A percentile compares a stretch with the other conserved stretches of the same genome.
Evolutionary conservation across 2,329 filamentous ascomycete species (phyloP).

Genomic region (Apiospora malaysiana): DNA sequence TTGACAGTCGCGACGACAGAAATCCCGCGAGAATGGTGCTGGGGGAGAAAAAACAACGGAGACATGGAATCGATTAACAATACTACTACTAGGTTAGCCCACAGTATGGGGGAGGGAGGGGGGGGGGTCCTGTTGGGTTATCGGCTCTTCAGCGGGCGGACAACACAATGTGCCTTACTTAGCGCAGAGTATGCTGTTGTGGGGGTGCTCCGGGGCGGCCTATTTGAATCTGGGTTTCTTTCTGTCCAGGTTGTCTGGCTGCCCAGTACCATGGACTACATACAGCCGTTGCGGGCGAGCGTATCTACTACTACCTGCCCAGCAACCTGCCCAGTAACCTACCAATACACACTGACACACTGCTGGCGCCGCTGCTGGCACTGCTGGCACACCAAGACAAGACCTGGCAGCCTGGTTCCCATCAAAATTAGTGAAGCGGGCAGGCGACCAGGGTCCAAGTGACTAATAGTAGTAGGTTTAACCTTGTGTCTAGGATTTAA

Average conservation of each 20-base stretch:
- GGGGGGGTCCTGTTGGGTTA: not conserved
- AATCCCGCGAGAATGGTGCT: constrained; percentile 2
- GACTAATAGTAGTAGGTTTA: not conserved
- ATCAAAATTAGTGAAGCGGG: not conserved
- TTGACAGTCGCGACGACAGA: not conserved
- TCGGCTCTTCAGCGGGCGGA: constrained; percentile 16
- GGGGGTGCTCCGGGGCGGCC: constrained; percentile 9
- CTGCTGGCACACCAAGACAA: constrained; percentile 12
- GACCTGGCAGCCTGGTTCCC: not conserved
- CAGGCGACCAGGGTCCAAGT: not conserved
- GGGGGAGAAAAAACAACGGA: constrained; percentile 3
- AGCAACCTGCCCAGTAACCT: no score
- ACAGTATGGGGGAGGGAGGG: not conserved
- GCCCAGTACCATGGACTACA: no score
- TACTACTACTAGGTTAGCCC: not conserved
- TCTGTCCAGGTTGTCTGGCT: not conserved
- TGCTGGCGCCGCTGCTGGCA: not conserved
- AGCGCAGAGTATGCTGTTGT: not conserved
- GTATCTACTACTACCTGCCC: not conserved
- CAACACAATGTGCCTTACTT: constrained; percentile 1
- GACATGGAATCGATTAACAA: constrained; percentile 2
- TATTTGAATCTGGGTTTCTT: constrained; percentile 15
- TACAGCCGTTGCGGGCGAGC: not conserved
- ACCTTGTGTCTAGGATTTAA: not conserved
- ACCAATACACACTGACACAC: no score